Conservation (phyloP, 2,329 filamentous ascomycete genomes). For the Talaromyces sp. region DNA sequence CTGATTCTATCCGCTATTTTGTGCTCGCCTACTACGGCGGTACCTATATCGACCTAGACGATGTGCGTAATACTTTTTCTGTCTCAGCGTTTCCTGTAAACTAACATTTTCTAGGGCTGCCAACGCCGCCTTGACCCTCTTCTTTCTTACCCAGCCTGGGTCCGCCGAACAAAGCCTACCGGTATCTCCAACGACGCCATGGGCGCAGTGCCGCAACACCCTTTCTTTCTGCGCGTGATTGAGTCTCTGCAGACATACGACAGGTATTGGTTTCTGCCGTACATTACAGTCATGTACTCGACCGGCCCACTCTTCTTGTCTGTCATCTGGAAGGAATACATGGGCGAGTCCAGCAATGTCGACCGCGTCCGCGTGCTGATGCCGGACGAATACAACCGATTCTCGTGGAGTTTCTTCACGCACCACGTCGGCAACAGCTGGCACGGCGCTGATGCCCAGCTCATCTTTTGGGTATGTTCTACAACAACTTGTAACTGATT, state of each 20-base stretch:
- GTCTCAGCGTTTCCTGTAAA: not conserved
- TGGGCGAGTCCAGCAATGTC: constrained; percentile 38
- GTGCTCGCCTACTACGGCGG: constrained; percentile 71
- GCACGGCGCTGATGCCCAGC: constrained; percentile 58
- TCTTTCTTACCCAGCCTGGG: constrained; percentile 64
- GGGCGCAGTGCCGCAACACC: constrained; percentile 66
- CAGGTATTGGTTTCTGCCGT: constrained; percentile 63
- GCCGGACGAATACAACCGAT: constrained; percentile 63
- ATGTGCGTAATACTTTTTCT: constrained; percentile 39
- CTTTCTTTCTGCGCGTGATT: constrained; percentile 68
- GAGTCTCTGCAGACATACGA: constrained; percentile 63
- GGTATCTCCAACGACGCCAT: constrained; percentile 79
- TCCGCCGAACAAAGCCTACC: constrained; percentile 67
- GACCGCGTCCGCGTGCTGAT: constrained; percentile 63
- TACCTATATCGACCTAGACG: constrained; percentile 76
- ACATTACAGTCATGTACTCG: constrained; percentile 75
- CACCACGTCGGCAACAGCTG: constrained; percentile 61
- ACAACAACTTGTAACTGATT: not conserved
- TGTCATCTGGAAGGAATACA: constrained; percentile 71
- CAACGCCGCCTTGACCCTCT: constrained; percentile 63
- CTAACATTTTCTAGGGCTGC: constrained; percentile 51
- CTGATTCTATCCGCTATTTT: constrained; percentile 76
- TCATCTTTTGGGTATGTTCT: constrained; percentile 58
- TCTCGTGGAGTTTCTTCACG: constrained; percentile 68
- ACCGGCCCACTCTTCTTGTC: constrained; percentile 73